Base-by-base conservation (phyloP, 371 early-diverging fungal genomes). In the Lichtheimia ramosa region DNA sequence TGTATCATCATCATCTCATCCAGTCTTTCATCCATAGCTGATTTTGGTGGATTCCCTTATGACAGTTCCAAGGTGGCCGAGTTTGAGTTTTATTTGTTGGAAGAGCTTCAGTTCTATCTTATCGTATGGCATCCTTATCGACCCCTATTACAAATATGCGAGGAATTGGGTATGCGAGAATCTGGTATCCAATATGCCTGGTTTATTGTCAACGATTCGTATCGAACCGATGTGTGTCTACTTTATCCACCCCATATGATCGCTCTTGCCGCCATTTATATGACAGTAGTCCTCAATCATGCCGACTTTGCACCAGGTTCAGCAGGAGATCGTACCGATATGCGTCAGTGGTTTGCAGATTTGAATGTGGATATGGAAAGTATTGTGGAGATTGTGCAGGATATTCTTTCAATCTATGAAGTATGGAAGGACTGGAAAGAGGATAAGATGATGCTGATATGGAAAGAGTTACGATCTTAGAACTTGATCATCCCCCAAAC, bases 71-170 rank as follows among this genome's bases (percentile, higher is more conserved):
- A 88, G 63, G 83, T 96, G 50, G 94, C 95, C 41, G 95, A 94
- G 53, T 93, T 91, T 71, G 96, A 96, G 66, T 93, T 92, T 70
- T 92, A 94, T 60, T 65, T 96, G 34, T 55, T 96, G 46, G 95
- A 96, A 67, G 94, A 93, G 34, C 79, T 96, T 49, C 86, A 92
- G 56, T 95, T 93, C 64, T 90, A 89, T 61, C 65, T 92, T 59
- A 89, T 94, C 48, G 84, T 93, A 0, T 93, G 87, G 78, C 95
- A 95, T 59, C 95, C 96, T 1, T 96, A 95, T 69, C 84, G 89
- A 40, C 79, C 90, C 4, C 79, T 95, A 1, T 77, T 81, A 2
- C 78, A 85, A 68, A 80, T 85, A 51, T 79, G 81, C 23, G 76
- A 83, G 56, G 84, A 81, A 34, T 56, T 87, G 8, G 84, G 83